Base-by-base conservation (phyloP, 108 stramenopile species). In the Phaeodactylum tricornutum region DNA sequence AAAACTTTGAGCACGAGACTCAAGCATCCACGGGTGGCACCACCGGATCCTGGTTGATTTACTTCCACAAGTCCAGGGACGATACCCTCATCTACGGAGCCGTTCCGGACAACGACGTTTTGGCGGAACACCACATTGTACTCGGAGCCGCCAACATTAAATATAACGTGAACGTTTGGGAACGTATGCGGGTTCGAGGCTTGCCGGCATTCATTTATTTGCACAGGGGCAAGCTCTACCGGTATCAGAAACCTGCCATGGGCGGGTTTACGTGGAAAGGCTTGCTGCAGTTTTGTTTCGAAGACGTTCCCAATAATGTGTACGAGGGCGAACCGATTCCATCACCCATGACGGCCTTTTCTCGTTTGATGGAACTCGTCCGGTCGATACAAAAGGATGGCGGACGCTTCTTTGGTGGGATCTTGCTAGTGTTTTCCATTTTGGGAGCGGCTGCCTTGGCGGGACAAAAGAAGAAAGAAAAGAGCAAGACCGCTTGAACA, bases 1-100 rank as follows among this genome's bases (percentile, higher is more conserved):
- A 28, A 9, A 72, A 66, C 25, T 80, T 80, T 69, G 78, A 80
- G 48, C 78, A 75, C 45, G 57, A 63, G 21, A 80, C 78, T 1
- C 73, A 75, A 55, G 78, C 78, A 3, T 72, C 74, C 4, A 63
- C 71, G 9, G 78, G 78, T 22, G 50, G 54, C 20, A 74, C 73
- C 4, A 74, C 67, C 8, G 73, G 73, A 21, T 57, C 39, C 24
- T 74, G 73, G 73, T 38, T 74, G 1, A 55, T 74, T 25, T 26
- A 33, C 26, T 67, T 67, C 24, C 24, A 43, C 53, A 14, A 21
- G 8, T 9, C 34, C 35, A 7, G 16, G 21, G 50, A 36, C 15
- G 3, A 24, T n/a, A 52, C 17, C 20, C 14, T 17, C 36, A 37
- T 52, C 7, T 7, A 15, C 9, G 50, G 50, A 36, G 29, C 20